Percentiles rank a stretch among this genome's conserved stretches.
Conservation (phyloP, 352 stramenopile genomes). For the Phytophthora sansomeana region DNA sequence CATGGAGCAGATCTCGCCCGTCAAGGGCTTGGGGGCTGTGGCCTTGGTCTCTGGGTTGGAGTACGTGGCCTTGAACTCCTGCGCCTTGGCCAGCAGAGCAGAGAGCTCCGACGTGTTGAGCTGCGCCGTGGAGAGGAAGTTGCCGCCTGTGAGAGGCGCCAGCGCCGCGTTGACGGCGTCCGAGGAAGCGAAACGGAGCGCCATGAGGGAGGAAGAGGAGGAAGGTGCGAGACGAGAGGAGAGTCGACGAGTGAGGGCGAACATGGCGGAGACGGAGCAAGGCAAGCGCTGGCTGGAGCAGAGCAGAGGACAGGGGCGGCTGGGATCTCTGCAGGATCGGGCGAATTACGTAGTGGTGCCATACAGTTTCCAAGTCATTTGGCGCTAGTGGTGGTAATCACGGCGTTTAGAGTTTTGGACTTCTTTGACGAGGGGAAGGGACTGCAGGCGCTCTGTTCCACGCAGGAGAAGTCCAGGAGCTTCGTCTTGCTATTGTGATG, state of each 20-base stretch:
- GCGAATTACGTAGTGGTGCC: slow-evolving; percentile 15
- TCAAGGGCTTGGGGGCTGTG: slow-evolving; percentile 66
- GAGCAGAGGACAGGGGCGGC: neutral
- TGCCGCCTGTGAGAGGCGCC: slow-evolving; percentile 63
- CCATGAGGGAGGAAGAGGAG: slow-evolving; percentile 2
- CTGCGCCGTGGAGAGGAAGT: slow-evolving; percentile 80
- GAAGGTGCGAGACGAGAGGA: slow-evolving; percentile 5
- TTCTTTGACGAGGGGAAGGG: neutral
- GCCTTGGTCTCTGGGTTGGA: slow-evolving; percentile 61
- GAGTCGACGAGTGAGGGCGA: slow-evolving; percentile 37
- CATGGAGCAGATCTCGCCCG: slow-evolving; percentile 90
- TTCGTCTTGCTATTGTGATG: neutral
- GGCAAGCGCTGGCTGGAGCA: slow-evolving; percentile 5
- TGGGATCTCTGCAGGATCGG: neutral
- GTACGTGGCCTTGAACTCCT: slow-evolving; percentile 78
- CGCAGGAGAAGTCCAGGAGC: slow-evolving; percentile 7
- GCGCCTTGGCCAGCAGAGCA: slow-evolving; percentile 69
- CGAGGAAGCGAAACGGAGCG: slow-evolving; percentile 19
- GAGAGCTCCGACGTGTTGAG: slow-evolving; percentile 59
- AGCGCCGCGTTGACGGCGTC: slow-evolving; percentile 41
- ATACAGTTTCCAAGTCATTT: neutral
- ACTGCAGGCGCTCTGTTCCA: slow-evolving; percentile 19
- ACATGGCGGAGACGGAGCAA: slow-evolving; percentile 10
- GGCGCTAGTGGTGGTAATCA: neutral
- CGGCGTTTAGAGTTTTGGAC: neutral